These are phyloP conservation scores for Lichtheimia ramosa DNA, from an alignment of 371 early-diverging fungal genomes.

Conservation along the genomic window DNA sequence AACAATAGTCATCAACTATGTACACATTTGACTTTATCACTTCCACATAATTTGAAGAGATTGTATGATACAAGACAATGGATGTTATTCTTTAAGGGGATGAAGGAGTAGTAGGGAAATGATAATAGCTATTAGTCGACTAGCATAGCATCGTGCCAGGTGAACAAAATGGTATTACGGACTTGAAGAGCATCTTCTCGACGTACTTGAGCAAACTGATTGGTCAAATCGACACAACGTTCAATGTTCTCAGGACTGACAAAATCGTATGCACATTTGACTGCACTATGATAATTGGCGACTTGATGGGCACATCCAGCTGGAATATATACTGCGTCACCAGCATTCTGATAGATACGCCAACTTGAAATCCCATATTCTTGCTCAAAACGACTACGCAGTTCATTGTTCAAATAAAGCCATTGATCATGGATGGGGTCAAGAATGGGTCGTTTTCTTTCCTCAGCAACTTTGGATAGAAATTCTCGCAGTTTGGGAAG, in stretches of 20 bases:
- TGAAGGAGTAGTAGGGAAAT: too few relatives aligned
- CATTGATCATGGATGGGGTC: conserved; percentile 70
- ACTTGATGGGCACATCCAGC: conserved; percentile 82
- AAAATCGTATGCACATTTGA: conserved; percentile 74
- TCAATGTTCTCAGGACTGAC: conserved; percentile 67
- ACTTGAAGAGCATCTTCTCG: conserved; percentile 52
- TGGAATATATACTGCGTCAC: conserved; percentile 77
- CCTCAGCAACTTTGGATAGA: conserved; percentile 24
- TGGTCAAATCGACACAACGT: conserved; percentile 41
- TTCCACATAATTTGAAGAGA: too few relatives aligned
- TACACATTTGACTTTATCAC: too few relatives aligned
- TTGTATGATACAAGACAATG: too few relatives aligned
- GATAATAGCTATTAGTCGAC: too few relatives aligned
- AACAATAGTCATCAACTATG: too few relatives aligned
- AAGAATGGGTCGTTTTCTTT: conserved; percentile 7
- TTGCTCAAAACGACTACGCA: conserved; percentile 36
- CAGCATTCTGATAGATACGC: conserved; percentile 61
- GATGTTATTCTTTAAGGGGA: too few relatives aligned
- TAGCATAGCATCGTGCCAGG: conserved; percentile 19
- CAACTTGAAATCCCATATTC: conserved; percentile 44
- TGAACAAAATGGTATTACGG: conserved; percentile 33
- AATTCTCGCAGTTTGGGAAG: conserved; percentile 45
- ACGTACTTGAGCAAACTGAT: conserved; percentile 45
- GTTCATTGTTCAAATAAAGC: conserved; percentile 50
- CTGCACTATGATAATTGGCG: conserved; percentile 57